Base-by-base conservation (phyloP, 139 green algal genomes). In the Coelastrella sp. region DNA sequence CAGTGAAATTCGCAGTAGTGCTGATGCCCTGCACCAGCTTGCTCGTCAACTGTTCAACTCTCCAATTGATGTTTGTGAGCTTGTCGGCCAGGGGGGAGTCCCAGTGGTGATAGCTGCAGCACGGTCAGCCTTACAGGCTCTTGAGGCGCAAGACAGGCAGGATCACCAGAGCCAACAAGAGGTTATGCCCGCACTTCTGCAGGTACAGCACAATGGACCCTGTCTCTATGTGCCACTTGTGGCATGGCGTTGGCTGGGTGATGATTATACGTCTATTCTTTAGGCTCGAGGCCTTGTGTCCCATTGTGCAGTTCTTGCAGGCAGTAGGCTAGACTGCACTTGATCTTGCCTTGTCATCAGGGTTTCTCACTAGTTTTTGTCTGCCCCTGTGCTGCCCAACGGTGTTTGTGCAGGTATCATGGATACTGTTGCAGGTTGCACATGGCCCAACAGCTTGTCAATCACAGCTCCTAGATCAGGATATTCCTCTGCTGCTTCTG, bases 341-440 rank as follows among this genome's bases (percentile, higher is more conserved):
- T 57, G 45, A 13, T 57, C 11, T 9, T 57, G 45, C 45, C 15
- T 57, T 9, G 45, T 23, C 45, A 23, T 9, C 11, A 23, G 45
- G 11, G 45, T 9, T 57, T 1, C 1, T 57, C 0, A 57, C 1
- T 57, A 23, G 45, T 57, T 9, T 57, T 57, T 23, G 45, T 9
- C 45, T 13, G 45, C 11, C 15, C 11, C 15, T 9, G 45, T 57
- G 45, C 45, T 13, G 15, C 11, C 45, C 15, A 57, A 9, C 15
- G 45, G 13, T 7, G 19, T 76, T 53, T 38, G 32, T 79, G 79
- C 79, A 85, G 79, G 57, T 32, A 3, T 63, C 64, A 23, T 86
- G 80, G 80, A 67, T 86, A 11, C 66, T 86, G 68, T 23, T 86
- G 80, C 80, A 86, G 48, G 25, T 86, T 2, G 67, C 67, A 0